Evolutionary conservation across 345 rosid genomes (phyloP), one percentile per base, ranked within the genome.

Genomic region (Sonneratia alba): DNA sequence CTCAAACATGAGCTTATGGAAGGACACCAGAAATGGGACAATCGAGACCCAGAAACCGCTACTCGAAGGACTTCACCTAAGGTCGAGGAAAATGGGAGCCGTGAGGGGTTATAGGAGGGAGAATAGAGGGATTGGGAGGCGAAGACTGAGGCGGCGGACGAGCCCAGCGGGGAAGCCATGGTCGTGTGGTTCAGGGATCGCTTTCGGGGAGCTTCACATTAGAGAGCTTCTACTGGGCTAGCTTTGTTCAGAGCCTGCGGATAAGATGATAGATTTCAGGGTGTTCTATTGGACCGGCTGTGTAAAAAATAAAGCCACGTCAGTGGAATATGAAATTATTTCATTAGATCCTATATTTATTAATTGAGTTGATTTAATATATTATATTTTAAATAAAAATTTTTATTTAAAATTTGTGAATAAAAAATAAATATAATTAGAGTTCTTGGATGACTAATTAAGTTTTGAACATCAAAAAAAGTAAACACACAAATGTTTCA

Each of bases 101-200:
- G 6, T 42, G 83, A 75, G 55, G 80, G 77, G 73, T 78, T 83
- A 69, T 86, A 81, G 66, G 89, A 71, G 69, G 87, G 64, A 66
- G 83, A 79, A 69, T 83, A 81, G 69, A 80, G 84, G 11, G 86
- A 82, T 42, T 85, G 83, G 43, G 91, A 77, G 47, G 87, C 82
- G 72, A 88, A 85, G 76, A 88, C 69, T 69, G 87, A 86, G 8
- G 86, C 21, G 27, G 87, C 81, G 73, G 84, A 79, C 75, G 90
- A 70, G 77, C 97, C 97, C 8, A 91, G 81, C n/a, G 82, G 75
- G n/a, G 94, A 81, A 68, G 94, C 96, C 98, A 92, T 85, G 75
- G 69, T 1, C 40, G 3, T 56, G 77, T 47, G 75, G 36, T 49
- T 22, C 32, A 61, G 67, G 13, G 37, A 11, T 57, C 66, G 47